Evolutionary conservation across 441 rosid genomes (phyloP), one percentile per base, ranked within the genome.

Genomic region (Manihot esculenta): DNA sequence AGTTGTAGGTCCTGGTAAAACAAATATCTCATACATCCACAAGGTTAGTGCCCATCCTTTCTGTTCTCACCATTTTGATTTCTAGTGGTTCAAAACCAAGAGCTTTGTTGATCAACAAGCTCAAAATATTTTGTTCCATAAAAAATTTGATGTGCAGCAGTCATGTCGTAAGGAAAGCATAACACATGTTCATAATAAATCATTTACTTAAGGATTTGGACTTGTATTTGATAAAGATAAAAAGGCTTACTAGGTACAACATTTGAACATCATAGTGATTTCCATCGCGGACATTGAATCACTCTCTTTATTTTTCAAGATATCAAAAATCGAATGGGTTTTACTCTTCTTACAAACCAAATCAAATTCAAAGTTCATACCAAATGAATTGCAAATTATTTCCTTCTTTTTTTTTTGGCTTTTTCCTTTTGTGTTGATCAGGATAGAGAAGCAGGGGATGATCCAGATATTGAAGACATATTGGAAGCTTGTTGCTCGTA

Each of bases 391-490:
- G 60, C 8, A 42, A 61, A 50, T 49, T 41, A 13, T 23, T 62
- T 7, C 45, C 27, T 21, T 56, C 17, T 11, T 24, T 7, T 2
- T n/a, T 26, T 20, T 60, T 15, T 26, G 15, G 38, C 38, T 3
- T 33, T 33, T 33, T 53, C 64, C 48, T 33, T n/a, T 66, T 44
- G 24, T 44, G 20, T 73, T 64, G 77, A 68, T 21, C 83, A 94
- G 99, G 99, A 92, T 74, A 92, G 89, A 84, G 99, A 92, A 84
- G 97, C 99, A 45, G 97, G 97, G 69, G 99, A 94, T 74, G 99
- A 94, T 66, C 97, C 96, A 10, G 88, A 87, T 50, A 73, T 89
- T 56, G 88, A 90, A 72, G 96, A 86, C 72, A 80, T 94, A 72
- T 33, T 94, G 57, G 78, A 80, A 77, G 99, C 94, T 6, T 92